Evolutionary conservation across 2,329 filamentous ascomycete species (phyloP), one percentile per base, ranked within the genome.

Genomic region (Coleophoma crateriformis): DNA sequence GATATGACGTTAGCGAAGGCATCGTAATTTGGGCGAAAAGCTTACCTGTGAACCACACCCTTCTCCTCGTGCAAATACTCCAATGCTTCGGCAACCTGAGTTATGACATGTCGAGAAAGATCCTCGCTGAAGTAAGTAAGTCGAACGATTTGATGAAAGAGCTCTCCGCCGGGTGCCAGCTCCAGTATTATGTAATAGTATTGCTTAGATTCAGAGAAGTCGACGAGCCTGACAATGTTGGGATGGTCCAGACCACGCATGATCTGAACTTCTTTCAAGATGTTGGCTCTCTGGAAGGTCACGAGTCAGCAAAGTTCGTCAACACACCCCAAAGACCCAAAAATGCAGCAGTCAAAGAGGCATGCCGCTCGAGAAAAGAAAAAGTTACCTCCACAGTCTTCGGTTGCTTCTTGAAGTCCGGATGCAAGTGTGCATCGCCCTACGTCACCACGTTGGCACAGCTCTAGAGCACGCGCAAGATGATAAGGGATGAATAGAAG

Each of bases 81-180:
- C 48, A 99, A 76, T 13, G 94, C 92, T 60, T 95, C 84, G n/a
- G 94, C 94, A 14, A 99, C 94, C 66, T 97, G 92, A 4, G 84
- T 75, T 60, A 99, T 99, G 62, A 97, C 92, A 67, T 97, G 94
- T 58, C 94, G 81, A 47, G 91, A 95, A 1, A 99, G 77, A 45
- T 96, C 86, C 68, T 99, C 94, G 72, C 92, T 97, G 67, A 99
- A 99, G 68, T 97, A 99, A 13, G 94, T 99, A 66, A 99, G 82
- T 58, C 92, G 87, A 46, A 99, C 94, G 60, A 99, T 97, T 67
- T 97, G 92, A 68, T 99, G 94, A 76, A 99, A 99, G 11, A 99
- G 76, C 71, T 99, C 94, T 64, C 94, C 94, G 51, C 94, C 94
- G 0, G 91, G 90, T 50, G 92, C 95, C 40, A 97, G 79, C 70